Percentiles rank a stretch among this genome's conserved stretches.
These are phyloP conservation scores for Monosporascus ibericus DNA, from an alignment of 2,329 filamentous ascomycete species.

Conservation along the genomic window DNA sequence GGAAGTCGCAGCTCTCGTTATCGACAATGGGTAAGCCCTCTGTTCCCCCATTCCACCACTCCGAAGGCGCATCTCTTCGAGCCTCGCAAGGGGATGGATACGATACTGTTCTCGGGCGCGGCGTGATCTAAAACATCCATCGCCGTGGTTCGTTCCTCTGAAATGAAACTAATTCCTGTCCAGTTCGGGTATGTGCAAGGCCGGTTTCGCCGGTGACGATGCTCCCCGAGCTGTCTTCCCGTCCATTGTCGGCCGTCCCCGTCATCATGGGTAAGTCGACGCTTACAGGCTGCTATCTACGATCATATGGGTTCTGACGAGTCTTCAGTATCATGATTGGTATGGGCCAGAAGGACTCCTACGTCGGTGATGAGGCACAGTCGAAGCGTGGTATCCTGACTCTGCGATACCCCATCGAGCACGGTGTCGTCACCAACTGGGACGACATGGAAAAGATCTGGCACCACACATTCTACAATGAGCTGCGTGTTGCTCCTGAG, in stretches of 20 bases:
- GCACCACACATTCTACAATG: slow-evolving; percentile 99
- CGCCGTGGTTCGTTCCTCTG: slow-evolving; percentile 1
- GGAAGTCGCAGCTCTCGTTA: slow-evolving; percentile 99
- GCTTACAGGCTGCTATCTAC: slow-evolving; percentile 1
- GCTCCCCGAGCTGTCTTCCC: slow-evolving; percentile 99
- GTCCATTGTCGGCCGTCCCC: slow-evolving; percentile 98
- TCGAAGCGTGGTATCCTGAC: slow-evolving; percentile 99
- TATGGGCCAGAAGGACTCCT: slow-evolving; percentile 99
- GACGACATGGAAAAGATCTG: slow-evolving; percentile 99
- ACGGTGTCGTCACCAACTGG: slow-evolving; percentile 99
- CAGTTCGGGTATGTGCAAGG: slow-evolving; percentile 99
- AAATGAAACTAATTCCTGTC: slow-evolving; percentile 18
- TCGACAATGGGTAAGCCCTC: slow-evolving; percentile 98
- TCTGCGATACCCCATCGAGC: slow-evolving; percentile 98
- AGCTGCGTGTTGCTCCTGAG: slow-evolving; percentile 98
- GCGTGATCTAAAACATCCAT: not conserved
- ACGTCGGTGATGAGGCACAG: slow-evolving; percentile 99
- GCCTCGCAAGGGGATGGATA: not conserved
- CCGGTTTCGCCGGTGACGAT: slow-evolving; percentile 99
- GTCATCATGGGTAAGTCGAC: slow-evolving; percentile 92
- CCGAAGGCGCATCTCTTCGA: not conserved
- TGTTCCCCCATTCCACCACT: slow-evolving; percentile 29
- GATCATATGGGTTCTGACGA: slow-evolving; percentile 22
- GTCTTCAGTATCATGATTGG: slow-evolving; percentile 95
- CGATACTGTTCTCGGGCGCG: not conserved